Evolutionary conservation across 306 rosid genomes (phyloP).

Genomic region (Senna siamea): DNA sequence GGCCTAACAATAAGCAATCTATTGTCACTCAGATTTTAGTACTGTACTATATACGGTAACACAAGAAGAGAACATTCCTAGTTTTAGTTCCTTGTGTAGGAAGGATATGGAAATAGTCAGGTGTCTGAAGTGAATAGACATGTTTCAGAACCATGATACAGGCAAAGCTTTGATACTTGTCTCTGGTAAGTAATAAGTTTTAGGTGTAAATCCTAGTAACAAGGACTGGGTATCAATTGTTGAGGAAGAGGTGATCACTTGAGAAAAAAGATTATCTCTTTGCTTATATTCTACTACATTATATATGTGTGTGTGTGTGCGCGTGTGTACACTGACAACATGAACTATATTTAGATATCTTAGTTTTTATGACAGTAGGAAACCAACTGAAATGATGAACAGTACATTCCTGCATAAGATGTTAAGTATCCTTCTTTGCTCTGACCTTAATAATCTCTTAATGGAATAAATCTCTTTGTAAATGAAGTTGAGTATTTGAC

Average conservation of each 20-base stretch:
- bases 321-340: neutral
- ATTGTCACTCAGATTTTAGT: neutral
- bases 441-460: neutral
- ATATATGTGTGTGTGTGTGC: neutral
- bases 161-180: neutral
- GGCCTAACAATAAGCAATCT: neutral
- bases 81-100: neutral
- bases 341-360: neutral
- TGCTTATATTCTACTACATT: neutral
- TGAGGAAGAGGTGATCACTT: neutral
- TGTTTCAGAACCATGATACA: neutral
- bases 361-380: neutral
- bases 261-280: neutral
- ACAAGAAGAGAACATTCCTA: neutral
- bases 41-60: neutral
- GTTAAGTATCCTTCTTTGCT: neutral
- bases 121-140: neutral
- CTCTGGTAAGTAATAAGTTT: neutral
- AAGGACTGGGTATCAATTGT: neutral
- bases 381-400: neutral
- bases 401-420: neutral
- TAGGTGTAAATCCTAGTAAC: neutral
- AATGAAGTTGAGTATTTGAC: slow-evolving; percentile 27
- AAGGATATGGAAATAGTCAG: neutral
- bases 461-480: neutral